Evolutionary conservation across 2,329 filamentous ascomycete species (phyloP).

Genomic region (Nigrospora sphaerica): DNA sequence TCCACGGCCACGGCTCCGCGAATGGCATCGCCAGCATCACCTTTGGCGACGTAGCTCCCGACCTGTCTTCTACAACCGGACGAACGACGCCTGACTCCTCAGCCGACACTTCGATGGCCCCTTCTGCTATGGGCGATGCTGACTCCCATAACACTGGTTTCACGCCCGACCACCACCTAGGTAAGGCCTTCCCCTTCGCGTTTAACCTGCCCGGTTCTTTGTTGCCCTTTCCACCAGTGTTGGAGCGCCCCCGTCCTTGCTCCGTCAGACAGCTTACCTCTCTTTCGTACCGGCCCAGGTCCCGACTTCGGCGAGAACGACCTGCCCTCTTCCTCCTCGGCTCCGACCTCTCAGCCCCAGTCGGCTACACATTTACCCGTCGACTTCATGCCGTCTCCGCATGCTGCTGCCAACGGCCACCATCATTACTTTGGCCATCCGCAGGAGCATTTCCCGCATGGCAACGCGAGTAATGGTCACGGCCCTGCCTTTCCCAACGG

Average conservation of each 20-base stretch:
- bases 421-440: not conserved
- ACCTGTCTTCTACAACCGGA: not conserved
- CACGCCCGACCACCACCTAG: too few relatives aligned
- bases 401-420: constrained; percentile 11
- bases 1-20: constrained; percentile 1
- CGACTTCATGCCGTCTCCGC: constrained; percentile 9
- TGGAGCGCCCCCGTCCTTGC: too few relatives aligned
- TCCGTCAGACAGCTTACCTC: too few relatives aligned
- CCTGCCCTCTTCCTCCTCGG: not conserved
- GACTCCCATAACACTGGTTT: not conserved
- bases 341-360: constrained; percentile 11
- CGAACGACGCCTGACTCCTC: not conserved
- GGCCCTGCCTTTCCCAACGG: not conserved
- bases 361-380: constrained; percentile 12
- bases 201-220: not conserved
- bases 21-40: constrained; percentile 3
- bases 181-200: too few relatives aligned
- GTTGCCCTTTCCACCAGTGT: too few relatives aligned
- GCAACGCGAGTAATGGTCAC: not conserved
- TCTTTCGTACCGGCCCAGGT: too few relatives aligned
- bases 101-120: not conserved
- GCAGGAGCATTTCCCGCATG: too few relatives aligned
- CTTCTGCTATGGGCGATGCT: not conserved
- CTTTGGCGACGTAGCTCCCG: constrained; percentile 1
- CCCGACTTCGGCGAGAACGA: not conserved